Evolutionary conservation across 768 basidiomycete genomes (phyloP).

Genomic region (Russula lepida): DNA sequence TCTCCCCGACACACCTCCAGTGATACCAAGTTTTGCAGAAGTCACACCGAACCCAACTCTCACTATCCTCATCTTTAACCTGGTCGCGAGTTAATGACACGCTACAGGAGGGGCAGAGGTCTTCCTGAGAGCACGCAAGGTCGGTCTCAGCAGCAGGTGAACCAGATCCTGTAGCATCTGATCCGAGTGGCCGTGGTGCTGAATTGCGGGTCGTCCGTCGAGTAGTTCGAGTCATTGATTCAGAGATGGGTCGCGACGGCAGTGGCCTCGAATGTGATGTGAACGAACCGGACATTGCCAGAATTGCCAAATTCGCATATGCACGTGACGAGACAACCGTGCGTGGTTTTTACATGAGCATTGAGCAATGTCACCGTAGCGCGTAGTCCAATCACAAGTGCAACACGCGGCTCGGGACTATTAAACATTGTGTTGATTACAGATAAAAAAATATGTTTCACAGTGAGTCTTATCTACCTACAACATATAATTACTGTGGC

Average conservation of each 20-base stretch:
- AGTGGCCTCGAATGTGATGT: too few relatives aligned
- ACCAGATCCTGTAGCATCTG: neutral
- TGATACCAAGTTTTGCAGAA: constrained; percentile 78
- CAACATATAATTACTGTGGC: too few relatives aligned
- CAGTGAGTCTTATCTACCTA: too few relatives aligned
- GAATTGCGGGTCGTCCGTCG: constrained; percentile 10
- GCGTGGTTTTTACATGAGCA: too few relatives aligned
- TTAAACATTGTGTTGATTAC: too few relatives aligned
- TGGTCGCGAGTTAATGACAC: constrained; percentile 22
- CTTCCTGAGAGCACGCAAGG: constrained; percentile 1
- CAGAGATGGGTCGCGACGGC: neutral
- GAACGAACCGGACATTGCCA: neutral
- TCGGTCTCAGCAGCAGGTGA: neutral
- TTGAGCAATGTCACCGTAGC: too few relatives aligned
- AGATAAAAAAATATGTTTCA: too few relatives aligned
- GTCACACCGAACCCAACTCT: constrained; percentile 79
- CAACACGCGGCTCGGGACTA: too few relatives aligned
- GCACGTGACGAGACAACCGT: neutral
- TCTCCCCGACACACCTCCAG: constrained; percentile 69
- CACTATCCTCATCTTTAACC: constrained; percentile 39
- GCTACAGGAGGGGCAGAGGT: constrained; percentile 15
- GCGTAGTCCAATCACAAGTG: too few relatives aligned
- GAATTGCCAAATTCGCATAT: too few relatives aligned
- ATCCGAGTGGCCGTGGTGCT: neutral
- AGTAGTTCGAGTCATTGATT: constrained; percentile 12